Conservation (phyloP, 225 moss, liverwort and hornwort species). For the Bryoerythrophyllum caledonicum region DNA sequence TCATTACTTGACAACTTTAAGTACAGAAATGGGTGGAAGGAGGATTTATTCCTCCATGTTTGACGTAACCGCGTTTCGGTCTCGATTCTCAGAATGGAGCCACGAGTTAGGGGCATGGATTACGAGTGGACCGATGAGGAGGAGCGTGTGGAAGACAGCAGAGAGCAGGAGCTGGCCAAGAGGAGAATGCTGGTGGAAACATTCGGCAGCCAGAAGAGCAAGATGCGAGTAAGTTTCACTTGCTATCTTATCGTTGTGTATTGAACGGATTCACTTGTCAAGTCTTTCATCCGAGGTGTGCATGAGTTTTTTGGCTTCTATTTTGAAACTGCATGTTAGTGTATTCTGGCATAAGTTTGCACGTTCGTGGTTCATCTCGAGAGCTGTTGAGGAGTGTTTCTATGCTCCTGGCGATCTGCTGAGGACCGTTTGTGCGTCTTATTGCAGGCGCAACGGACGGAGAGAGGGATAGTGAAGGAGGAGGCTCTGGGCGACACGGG, state of each 20-base stretch:
- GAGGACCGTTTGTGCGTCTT: too few relatives aligned
- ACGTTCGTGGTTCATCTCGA: too few relatives aligned
- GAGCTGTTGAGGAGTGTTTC: too few relatives aligned
- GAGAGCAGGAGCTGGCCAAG: constrained; percentile 53
- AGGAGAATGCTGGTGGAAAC: constrained; percentile 79
- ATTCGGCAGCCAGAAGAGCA: constrained; percentile 83
- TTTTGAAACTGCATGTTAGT: not conserved
- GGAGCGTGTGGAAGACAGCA: constrained; percentile 48
- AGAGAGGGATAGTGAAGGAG: constrained; percentile 82
- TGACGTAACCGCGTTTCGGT: constrained; percentile 22
- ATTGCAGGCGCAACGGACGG: constrained; percentile 73
- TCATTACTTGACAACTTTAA: too few relatives aligned
- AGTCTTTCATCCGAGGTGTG: not conserved
- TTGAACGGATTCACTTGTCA: not conserved
- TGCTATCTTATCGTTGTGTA: not conserved
- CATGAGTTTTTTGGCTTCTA: not conserved
- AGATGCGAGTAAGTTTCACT: constrained; percentile 50
- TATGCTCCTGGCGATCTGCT: too few relatives aligned
- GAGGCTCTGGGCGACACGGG: constrained; percentile 72
- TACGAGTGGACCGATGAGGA: constrained; percentile 70
- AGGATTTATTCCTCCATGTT: not conserved
- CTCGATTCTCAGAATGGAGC: constrained; percentile 99
- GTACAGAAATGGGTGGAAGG: too few relatives aligned
- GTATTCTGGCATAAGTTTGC: too few relatives aligned
- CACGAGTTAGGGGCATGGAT: constrained; percentile 76